Evolutionary conservation across 2,329 filamentous ascomycete genomes (phyloP), one percentile per base, ranked within the genome.

Genomic region (Plenodomus biglobosus): DNA sequence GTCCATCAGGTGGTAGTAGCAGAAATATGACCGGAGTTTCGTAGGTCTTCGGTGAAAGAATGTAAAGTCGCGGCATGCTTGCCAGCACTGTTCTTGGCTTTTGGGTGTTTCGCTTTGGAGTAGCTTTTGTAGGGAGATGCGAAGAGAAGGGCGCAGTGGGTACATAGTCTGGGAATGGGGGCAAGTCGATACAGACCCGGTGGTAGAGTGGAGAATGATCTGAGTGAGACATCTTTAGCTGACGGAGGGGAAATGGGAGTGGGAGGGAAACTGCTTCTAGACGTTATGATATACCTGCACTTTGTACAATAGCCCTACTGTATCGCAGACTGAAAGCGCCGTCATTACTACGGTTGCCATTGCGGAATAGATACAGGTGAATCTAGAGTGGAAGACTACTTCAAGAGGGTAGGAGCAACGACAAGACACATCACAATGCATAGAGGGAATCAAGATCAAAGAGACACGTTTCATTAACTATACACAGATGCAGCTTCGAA

Each of bases 41-140:
- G 65, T 2, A 82, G 64, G 53, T 82, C 77, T 6, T n/a, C 83
- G 70, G 53, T 83, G 83, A 68, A 82, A 83, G 68, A 83, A 83
- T 1, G 80, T 80, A 1, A 82, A 68, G 2, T 80, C 74, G 44
- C 72, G 72, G 58, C 73, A 76, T 5, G 73, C 73, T 38, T 71
- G 52, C 59, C 73, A 75, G 24, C 74, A 70, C 15, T 66, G 59
- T 16, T 72, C 62, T 51, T 69, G 55, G 40, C 75, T 74, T 19
- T 55, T n/a, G n/a, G n/a, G 57, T 10, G 42, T 2, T 42, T 76
- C 68, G 13, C 59, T 50, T 11, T 55, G 39, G n/a, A 74, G 62
- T 3, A 78, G 62, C 41, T 73, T 73, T 11, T 58, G 44, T 13
- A 76, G 66, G 1, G 73, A 75, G 22, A 77, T 72, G 40, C 69